Evolutionary conservation across 495 filamentous ascomycete species (phyloP).

Genomic region (Penicillium fimorum): DNA sequence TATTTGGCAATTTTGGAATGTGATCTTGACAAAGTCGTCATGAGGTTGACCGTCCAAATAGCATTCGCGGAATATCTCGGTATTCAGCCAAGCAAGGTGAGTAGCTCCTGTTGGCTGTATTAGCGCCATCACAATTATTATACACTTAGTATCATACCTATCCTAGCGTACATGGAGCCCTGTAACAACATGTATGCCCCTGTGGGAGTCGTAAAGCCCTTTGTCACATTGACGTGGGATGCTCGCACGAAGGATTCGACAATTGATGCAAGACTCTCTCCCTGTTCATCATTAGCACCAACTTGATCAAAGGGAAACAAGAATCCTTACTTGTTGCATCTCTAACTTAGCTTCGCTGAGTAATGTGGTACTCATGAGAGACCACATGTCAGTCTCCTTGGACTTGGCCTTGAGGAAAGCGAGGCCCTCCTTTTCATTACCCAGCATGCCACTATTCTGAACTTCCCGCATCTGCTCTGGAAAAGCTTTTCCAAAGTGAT

Average conservation of each 20-base stretch:
- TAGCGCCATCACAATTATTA: constrained; percentile 14
- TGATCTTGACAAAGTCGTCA: constrained; percentile 72
- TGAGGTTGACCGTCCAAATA: constrained; percentile 62
- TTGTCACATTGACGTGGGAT: constrained; percentile 76
- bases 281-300: constrained; percentile 44
- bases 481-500: constrained; percentile 86
- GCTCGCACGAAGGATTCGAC: constrained; percentile 77
- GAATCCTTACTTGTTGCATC: constrained; percentile 54
- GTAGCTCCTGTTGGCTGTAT: constrained; percentile 45
- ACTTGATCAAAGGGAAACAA: background rate
- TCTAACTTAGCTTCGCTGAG: constrained; percentile 83
- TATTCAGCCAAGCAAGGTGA: constrained; percentile 64
- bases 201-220: constrained; percentile 68
- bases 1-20: constrained; percentile 56
- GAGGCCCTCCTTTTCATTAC: constrained; percentile 77
- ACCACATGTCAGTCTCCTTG: constrained; percentile 85
- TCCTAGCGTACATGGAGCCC: constrained; percentile 70
- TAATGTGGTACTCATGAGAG: constrained; percentile 77
- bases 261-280: constrained; percentile 74
- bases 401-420: constrained; percentile 84
- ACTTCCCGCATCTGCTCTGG: constrained; percentile 70
- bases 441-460: constrained; percentile 68
- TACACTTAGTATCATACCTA: constrained; percentile 53
- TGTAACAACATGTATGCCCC: constrained; percentile 70
- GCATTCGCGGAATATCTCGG: constrained; percentile 75